These are phyloP conservation scores for Boeremia lycopersici DNA, from an alignment of 2,329 filamentous ascomycete species.

Conservation along the genomic window DNA sequence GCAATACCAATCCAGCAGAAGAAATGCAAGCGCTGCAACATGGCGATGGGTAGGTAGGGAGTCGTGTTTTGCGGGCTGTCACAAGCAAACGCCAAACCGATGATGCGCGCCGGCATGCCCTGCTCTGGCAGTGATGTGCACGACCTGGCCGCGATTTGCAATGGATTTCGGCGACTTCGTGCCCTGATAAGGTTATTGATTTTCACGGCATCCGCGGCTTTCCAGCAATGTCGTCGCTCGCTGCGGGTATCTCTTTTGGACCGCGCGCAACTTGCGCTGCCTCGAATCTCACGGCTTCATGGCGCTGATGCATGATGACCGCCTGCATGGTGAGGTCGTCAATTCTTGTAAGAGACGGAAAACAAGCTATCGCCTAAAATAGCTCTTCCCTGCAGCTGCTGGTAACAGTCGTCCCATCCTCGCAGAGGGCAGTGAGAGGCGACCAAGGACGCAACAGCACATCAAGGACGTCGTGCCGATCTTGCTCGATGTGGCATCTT, in stretches of 20 bases:
- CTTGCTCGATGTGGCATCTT: background rate
- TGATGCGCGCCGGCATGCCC: slow-evolving; percentile 20
- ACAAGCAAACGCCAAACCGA: slow-evolving; percentile 17
- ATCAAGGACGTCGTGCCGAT: background rate
- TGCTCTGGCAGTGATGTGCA: slow-evolving; percentile 23
- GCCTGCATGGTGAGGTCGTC: slow-evolving; percentile 20
- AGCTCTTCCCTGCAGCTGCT: slow-evolving; percentile 16
- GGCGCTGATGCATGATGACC: slow-evolving; percentile 19
- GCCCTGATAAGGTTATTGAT: slow-evolving; percentile 14
- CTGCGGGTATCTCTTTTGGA: background rate
- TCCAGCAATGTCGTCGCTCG: background rate
- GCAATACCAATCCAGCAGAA: slow-evolving; percentile 1
- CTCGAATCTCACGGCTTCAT: slow-evolving; percentile 8
- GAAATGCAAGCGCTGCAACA: background rate
- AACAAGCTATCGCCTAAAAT: slow-evolving; percentile 31
- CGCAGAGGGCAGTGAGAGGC: background rate
- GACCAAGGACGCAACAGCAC: background rate
- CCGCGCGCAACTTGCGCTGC: background rate
- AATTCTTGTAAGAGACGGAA: slow-evolving; percentile 24
- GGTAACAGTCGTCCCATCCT: background rate
- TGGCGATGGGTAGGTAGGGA: background rate
- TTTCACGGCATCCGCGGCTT: background rate
- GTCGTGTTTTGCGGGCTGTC: background rate
- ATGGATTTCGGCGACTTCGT: slow-evolving; percentile 22
- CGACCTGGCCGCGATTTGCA: slow-evolving; percentile 16